These are phyloP conservation scores for Kingdonia uniflora DNA, from an alignment of 164 flowering plant genomes.

Conservation along the genomic window DNA sequence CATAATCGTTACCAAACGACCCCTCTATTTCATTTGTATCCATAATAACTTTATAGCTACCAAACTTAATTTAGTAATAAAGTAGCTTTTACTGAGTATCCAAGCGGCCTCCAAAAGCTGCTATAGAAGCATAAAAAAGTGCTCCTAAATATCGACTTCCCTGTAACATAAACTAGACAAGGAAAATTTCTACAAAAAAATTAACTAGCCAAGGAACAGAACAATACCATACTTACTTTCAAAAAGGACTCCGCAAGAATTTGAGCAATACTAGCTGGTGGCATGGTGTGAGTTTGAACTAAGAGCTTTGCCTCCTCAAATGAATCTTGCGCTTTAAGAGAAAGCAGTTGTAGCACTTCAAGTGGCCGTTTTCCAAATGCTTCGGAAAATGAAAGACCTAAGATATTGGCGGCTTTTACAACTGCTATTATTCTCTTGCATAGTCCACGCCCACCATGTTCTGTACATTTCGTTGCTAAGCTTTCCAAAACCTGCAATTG, in stretches of 20 bases:
- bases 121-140: no score
- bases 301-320: conserved; percentile 84
- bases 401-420: conserved; percentile 76
- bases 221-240: conserved; percentile 36
- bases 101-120: no score
- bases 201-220: background rate
- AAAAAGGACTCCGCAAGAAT: conserved; percentile 95
- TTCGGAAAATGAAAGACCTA: conserved; percentile 79
- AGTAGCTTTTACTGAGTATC: no score
- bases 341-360: conserved; percentile 83
- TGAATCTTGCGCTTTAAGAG: conserved; percentile 99
- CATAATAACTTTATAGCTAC: no score
- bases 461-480: conserved; percentile 41
- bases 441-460: conserved; percentile 77
- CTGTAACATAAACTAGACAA: no score
- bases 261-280: conserved; percentile 82
- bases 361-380: conserved; percentile 82
- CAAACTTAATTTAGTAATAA: no score
- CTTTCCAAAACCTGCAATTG: conserved; percentile 58
- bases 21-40: no score
- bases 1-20: no score
- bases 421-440: conserved; percentile 82
- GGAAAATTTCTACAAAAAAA: no score
- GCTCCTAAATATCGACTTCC: no score
- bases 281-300: conserved; percentile 76